Evolutionary conservation across 352 stramenopile genomes (phyloP).

Genomic region (Bremia lactucae): DNA sequence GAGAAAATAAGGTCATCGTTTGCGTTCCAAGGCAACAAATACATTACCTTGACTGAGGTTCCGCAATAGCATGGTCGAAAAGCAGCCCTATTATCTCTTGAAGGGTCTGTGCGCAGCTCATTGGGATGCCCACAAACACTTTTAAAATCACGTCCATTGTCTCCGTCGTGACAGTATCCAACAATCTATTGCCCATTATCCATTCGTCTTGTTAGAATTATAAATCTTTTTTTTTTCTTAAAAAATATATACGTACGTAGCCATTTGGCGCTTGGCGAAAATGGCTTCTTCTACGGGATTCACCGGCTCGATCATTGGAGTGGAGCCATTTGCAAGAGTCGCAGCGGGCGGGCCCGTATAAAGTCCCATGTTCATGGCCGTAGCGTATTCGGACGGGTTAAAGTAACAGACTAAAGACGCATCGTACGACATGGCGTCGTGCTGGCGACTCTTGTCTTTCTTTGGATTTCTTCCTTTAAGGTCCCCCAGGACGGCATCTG

Average conservation of each 20-base stretch:
- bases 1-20: not conserved
- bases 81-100: slow-evolving; percentile 56
- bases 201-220: not conserved
- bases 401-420: slow-evolving; percentile 67
- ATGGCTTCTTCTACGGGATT: slow-evolving; percentile 58
- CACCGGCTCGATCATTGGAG: slow-evolving; percentile 14
- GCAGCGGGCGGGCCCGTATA: slow-evolving; percentile 32
- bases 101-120: slow-evolving; percentile 61
- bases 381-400: slow-evolving; percentile 64
- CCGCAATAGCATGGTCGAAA: slow-evolving; percentile 65
- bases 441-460: slow-evolving; percentile 34
- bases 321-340: slow-evolving; percentile 12
- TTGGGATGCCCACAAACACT: slow-evolving; percentile 45
- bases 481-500: slow-evolving; percentile 31
- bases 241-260: slow-evolving; percentile 34
- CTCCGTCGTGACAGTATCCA: slow-evolving; percentile 42
- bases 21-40: not conserved
- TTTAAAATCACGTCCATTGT: slow-evolving; percentile 33
- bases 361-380: slow-evolving; percentile 46
- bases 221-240: not conserved
- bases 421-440: slow-evolving; percentile 50
- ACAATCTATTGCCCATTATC: slow-evolving; percentile 22
- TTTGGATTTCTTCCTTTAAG: slow-evolving; percentile 39
- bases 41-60: slow-evolving; percentile 44
- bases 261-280: slow-evolving; percentile 37